Evolutionary conservation across 305 asterid genomes (phyloP), one percentile per base, ranked within the genome.

Genomic region (Fraxinus nigra): DNA sequence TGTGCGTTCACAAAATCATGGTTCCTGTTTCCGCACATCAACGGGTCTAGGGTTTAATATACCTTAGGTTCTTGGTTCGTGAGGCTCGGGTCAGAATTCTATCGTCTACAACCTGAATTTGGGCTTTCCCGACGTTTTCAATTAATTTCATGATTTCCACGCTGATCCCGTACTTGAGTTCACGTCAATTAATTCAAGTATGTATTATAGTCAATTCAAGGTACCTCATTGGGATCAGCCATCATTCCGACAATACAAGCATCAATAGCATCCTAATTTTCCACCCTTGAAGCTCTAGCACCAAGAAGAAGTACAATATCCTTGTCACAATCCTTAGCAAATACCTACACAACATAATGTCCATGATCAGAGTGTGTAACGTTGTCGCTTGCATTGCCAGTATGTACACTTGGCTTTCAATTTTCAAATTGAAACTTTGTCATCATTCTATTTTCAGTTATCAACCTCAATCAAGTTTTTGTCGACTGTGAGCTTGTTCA

Each of bases 401-500:
- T 16, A 4, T 16, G 24, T 61, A 7, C 7, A 22, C 34, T 54
- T 4, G 2, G 24, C 72, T 7, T 24, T 24, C 5, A 8, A 22
- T 63, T 63, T 63, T 20, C 1, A 9, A 20, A 3, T 22, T 63
- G 33, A 24, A 63, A 20, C 14, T 1, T 9, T 20, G 34, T 63
- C 8, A 13, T 37, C 3, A 74, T 40, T 75, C 35, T 38, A 13
- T 48, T 33, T 40, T 38, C 54, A 10, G 11, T 40, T 56, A 75
- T 32, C 18, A 40, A 86, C 89, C 86, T 92, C 95, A 1, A 92
- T 72, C 10, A 92, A 75, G 77, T 76, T 87, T 69, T 85, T 90
- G 82, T 92, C 97, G 1, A 92, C 95, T 11, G 89, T 83, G 33
- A 92, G 93, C 75, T 92, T 92, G 89, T 92, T 92, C 4, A 92